A percentile compares a stretch with the other conserved stretches of the same genome.
These are phyloP conservation scores for Hyphodiscus hymeniophilus DNA, from an alignment of 495 filamentous ascomycete species.

Conservation along the genomic window DNA sequence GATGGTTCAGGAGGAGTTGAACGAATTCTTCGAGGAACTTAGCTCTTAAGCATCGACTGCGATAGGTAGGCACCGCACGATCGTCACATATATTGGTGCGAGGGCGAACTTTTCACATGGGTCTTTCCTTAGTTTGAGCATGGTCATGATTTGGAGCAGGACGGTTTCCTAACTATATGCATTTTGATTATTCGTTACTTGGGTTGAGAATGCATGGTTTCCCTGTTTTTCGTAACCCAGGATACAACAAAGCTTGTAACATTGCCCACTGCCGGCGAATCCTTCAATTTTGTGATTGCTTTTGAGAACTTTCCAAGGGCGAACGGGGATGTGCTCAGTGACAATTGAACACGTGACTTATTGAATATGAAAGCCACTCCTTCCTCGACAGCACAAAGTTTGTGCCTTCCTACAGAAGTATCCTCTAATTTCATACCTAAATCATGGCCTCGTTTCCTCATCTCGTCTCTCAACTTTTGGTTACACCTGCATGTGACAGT, in stretches of 20 bases:
- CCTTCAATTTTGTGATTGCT: neutral
- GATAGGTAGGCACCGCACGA: slow-evolving; percentile 12
- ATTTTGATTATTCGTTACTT: slow-evolving; percentile 25
- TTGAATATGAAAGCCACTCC: too few species aligned
- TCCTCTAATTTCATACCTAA: neutral
- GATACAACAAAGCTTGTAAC: slow-evolving; percentile 17
- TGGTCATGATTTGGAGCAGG: slow-evolving; percentile 18
- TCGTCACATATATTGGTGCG: slow-evolving; percentile 4
- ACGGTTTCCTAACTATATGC: slow-evolving; percentile 18
- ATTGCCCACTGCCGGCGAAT: slow-evolving; percentile 3
- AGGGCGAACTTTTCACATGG: slow-evolving; percentile 2
- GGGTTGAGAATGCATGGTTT: slow-evolving; percentile 12
- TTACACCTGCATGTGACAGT: slow-evolving; percentile 17
- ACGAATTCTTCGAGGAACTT: slow-evolving; percentile 53
- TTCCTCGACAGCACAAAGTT: too few species aligned
- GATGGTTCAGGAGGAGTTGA: slow-evolving; percentile 55
- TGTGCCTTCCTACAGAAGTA: slow-evolving; percentile 2
- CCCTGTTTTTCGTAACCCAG: slow-evolving; percentile 10
- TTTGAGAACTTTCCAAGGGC: too few species aligned
- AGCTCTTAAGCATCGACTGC: slow-evolving; percentile 13
- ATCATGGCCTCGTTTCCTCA: neutral
- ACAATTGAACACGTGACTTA: too few species aligned
- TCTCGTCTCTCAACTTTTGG: slow-evolving; percentile 20
- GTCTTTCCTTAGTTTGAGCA: slow-evolving; percentile 19
- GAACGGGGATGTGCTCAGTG: too few species aligned